Conservation (phyloP, 2,329 filamentous ascomycete genomes). For the Aspergillus fructus region DNA sequence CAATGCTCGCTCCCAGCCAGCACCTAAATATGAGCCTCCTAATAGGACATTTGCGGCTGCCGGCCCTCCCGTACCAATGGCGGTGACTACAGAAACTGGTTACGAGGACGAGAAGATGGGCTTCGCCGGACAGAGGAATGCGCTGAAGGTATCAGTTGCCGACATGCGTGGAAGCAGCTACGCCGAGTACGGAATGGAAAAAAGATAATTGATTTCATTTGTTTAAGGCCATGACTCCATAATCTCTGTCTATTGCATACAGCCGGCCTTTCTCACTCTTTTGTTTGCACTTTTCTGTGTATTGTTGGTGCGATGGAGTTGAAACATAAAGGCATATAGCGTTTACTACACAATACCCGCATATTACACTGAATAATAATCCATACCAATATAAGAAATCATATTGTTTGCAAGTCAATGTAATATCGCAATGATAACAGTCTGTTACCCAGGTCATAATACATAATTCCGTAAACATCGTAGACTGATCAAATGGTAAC, state of each 20-base stretch:
- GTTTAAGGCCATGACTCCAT: neutral
- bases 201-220: conserved; percentile 14
- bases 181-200: conserved; percentile 38
- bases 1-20: conserved; percentile 16
- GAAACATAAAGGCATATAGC: neutral
- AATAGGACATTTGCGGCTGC: conserved; percentile 11
- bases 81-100: conserved; percentile 1
- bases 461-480: neutral
- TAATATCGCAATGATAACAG: neutral
- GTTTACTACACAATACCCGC: neutral
- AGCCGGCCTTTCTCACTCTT: neutral
- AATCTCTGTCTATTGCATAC: neutral
- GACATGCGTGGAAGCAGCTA: conserved; percentile 35
- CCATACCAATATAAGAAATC: too few relatives aligned
- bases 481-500: conserved; percentile 35
- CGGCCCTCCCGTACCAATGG: neutral
- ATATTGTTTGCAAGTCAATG: neutral
- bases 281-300: neutral
- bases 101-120: conserved; percentile 45
- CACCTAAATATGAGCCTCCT: conserved; percentile 27
- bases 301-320: neutral
- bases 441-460: conserved; percentile 7
- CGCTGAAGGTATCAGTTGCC: conserved; percentile 28
- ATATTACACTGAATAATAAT: neutral
- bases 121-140: conserved; percentile 41